Evolutionary conservation across 352 stramenopile genomes (phyloP), one percentile per base, ranked within the genome.

Genomic region (Pythium phragmiticola): DNA sequence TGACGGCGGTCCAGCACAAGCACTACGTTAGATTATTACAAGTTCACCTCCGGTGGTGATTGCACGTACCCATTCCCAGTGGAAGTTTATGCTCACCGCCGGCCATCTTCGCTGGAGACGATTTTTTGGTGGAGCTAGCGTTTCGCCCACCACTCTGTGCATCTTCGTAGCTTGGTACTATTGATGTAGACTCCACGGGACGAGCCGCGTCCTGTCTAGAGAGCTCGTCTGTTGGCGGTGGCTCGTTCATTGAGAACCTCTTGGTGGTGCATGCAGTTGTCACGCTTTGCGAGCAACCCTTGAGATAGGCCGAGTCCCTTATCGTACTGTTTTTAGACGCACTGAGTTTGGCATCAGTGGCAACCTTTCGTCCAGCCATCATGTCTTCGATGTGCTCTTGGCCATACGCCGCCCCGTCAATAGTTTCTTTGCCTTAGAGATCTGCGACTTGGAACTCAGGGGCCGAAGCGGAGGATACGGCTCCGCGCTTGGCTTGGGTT

Each of bases 81-180:
- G 54, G 46, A 28, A 68, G 48, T 11, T 63, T 65, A 36, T 16
- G 39, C 7, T n/a, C 36, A 39, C 14, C 33, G 11, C 30, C 28
- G 0, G 51, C 50, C 26, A 42, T 19, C 47, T 70, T 70, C 12
- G 50, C 41, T 9, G 63, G 56, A 13, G 63, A 65, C 21, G 33
- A 36, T n/a, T 49, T 57, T 34, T 65, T 65, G 13, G 16, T 43
- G 5, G 43, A 12, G 19, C 42, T 61, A 3, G 28, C 43, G 3
- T 11, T 39, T 26, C 17, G 28, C 14, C n/a, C 45, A 37, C 4
- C 12, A 54, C n/a, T 13, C 34, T 14, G 17, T 23, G 19, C 11
- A 1, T 43, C 51, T 43, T 56, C 30, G 8, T 26, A 30, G 3
- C 16, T 54, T 23, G 23, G 16, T 41, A 14, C 2, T 16, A 33